Evolutionary conservation across 140 eudicot genomes (phyloP).

Genomic region (Senecio squalidus): DNA sequence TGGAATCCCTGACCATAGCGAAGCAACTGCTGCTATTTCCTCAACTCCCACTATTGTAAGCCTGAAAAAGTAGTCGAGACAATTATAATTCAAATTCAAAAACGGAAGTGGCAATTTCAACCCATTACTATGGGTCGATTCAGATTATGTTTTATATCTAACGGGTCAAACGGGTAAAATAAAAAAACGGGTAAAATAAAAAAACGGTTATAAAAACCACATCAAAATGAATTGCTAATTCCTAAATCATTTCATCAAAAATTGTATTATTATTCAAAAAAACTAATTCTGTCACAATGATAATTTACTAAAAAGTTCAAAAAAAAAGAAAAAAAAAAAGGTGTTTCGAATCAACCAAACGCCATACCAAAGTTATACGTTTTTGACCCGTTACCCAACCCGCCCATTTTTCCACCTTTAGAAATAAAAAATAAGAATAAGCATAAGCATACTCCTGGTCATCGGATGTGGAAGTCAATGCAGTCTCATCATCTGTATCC

Average conservation of each 20-base stretch:
- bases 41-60: slow-evolving; percentile 58
- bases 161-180: no score
- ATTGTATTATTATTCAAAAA: not conserved
- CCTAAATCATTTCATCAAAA: no score
- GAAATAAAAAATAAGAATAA: not conserved
- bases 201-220: no score
- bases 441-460: slow-evolving; percentile 58
- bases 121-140: not conserved
- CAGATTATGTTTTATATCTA: not conserved
- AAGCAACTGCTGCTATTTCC: slow-evolving; percentile 84
- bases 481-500: slow-evolving; percentile 30
- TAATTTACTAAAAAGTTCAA: no score
- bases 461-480: slow-evolving; percentile 25
- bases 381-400: not conserved
- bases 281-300: no score
- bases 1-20: slow-evolving; percentile 86
- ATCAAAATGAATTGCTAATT: not conserved
- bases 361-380: not conserved
- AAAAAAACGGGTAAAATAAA: no score
- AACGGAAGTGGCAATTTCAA: not conserved
- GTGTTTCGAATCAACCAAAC: not conserved
- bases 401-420: not conserved
- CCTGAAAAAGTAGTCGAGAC: slow-evolving; percentile 30
- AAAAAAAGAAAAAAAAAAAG: not conserved
- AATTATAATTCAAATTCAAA: not conserved